A percentile compares a stretch with the other conserved stretches of the same genome.
Conservation (phyloP, 2,329 filamentous ascomycete species). For the Cladosporium oxysporum region DNA sequence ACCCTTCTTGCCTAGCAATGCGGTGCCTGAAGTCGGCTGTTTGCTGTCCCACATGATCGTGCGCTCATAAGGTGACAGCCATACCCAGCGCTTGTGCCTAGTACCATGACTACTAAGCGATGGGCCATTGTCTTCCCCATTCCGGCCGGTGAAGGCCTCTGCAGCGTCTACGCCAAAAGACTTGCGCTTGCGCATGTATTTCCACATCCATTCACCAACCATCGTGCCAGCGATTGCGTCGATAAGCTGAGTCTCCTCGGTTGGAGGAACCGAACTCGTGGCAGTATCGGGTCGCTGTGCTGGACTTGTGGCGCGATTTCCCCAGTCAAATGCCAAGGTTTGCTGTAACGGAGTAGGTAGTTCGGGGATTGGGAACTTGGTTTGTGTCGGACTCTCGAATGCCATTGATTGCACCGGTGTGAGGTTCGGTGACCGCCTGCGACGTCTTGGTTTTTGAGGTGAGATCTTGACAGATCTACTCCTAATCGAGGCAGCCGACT, state of each 20-base stretch:
- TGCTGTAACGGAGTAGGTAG: constrained; percentile 34
- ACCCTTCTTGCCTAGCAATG: constrained; percentile 89
- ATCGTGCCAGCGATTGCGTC: constrained; percentile 97
- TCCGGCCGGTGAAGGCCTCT: constrained; percentile 52
- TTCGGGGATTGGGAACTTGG: constrained; percentile 38
- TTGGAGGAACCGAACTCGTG: constrained; percentile 10
- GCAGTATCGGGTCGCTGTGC: constrained; percentile 16
- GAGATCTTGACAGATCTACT: constrained; percentile 59
- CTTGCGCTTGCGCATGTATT: constrained; percentile 83
- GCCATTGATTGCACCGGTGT: constrained; percentile 40
- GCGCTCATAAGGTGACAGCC: constrained; percentile 94
- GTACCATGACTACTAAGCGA: constrained; percentile 66
- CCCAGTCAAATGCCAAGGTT: constrained; percentile 24
- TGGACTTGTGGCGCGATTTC: not conserved
- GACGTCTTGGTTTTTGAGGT: constrained; percentile 43
- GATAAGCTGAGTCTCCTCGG: constrained; percentile 66
- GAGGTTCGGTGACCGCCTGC: constrained; percentile 36
- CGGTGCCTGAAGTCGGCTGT: constrained; percentile 84
- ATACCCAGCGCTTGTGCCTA: constrained; percentile 95
- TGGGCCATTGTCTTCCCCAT: constrained; percentile 58
- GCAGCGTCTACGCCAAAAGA: constrained; percentile 76
- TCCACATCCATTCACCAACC: constrained; percentile 97
- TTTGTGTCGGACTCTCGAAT: constrained; percentile 35
- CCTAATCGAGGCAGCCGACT: constrained; percentile 74
- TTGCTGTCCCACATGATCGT: constrained; percentile 98